Base-by-base conservation (phyloP, 768 basidiomycete genomes). In the Calocera viscosa region DNA sequence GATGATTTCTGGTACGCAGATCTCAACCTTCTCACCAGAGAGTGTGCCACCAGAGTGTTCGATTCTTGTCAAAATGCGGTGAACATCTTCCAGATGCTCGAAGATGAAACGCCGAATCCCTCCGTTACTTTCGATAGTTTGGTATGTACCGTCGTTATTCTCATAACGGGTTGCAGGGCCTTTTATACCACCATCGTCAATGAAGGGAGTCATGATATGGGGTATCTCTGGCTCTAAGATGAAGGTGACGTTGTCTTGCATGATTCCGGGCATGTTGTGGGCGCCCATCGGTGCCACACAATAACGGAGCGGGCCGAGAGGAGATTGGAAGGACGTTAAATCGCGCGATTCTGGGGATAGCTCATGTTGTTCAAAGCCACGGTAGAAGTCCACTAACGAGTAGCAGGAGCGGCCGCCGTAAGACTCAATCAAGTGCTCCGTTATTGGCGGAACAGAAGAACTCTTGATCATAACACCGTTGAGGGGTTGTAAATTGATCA, bases 271-370 rank as follows among this genome's bases (percentile, higher is more conserved):
- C 0, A 75, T 76, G 28, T 81, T 81, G 0, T 80, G 80, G 43
- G 72, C 79, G 0, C 80, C 82, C 78, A 79, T 79, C 0, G 79
- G 79, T 0, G 81, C 67, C 0, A 72, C 71, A 0, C 72, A 73
- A 0, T 80, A 71, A 0, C 74, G 69, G 0, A 78, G 65, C 0
- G 74, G 69, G 0, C 79, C 77, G 2, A 78, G 71, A 0, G 77
- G 79, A 0, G 75, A 78, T 65, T 77, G 74, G 69, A 82, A 82
- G 0, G 77, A 79, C 0, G 80, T 82, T 8, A 78, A 69, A 38
- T 81, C 77, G 8, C 74, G 64, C 0, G 75, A 80, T 2, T 68
- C 67, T n/a, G 70, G 70, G 14, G 72, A 68, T 0, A 80, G 67
- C 0, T 68, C 63, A 19, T 75, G 66, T 26, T 77, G 74, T 64